Evolutionary conservation across 192 early-diverging fungal genomes (phyloP), one percentile per base, ranked within the genome.

Genomic region (Spizellomyces punctatus): DNA sequence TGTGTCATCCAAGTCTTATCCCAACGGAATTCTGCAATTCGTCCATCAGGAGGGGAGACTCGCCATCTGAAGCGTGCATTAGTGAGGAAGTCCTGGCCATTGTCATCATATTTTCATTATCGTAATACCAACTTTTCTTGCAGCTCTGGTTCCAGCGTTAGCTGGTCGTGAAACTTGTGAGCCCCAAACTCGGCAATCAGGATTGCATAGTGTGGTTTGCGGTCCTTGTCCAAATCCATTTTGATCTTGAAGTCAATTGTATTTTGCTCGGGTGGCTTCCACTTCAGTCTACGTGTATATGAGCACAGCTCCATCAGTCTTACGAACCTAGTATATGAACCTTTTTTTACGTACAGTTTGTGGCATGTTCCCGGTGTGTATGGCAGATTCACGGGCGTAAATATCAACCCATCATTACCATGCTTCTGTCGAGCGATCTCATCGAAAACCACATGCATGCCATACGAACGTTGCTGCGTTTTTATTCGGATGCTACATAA

Each of bases 321-420:
- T 10, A 49, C 43, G 54, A 49, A 0, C 5, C 14, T 9, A 42
- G 22, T 50, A 7, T 2, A 36, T 3, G 27, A 36, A 2, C 19
- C 14, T 0, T 6, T 22, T 17, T 6, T 14, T 6, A 66, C 82
- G 71, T 81, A 92, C 85, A 88, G 72, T 58, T 84, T 80, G 10
- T 80, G 55, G 60, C 83, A 87, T 4, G 79, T 83, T 64, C 85
- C 86, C 21, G 76, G 63, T 9, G 64, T 64, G 64, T 88, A 88
- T 10, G 85, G 82, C 42, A 81, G 73, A 0, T 64, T 60, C 14
- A 55, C 64, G 21, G 89, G 82, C 2, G 88, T 89, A 76, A 90
- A 92, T 43, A 92, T 86, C 10, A 92, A 67, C 0, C 91, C 90
- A 50, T 92, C 90, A 43, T 80, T 89, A 44, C 79, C 82, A 64